Base-by-base conservation (phyloP, 1,284 basidiomycete species). In the Tylopilus sp. region DNA sequence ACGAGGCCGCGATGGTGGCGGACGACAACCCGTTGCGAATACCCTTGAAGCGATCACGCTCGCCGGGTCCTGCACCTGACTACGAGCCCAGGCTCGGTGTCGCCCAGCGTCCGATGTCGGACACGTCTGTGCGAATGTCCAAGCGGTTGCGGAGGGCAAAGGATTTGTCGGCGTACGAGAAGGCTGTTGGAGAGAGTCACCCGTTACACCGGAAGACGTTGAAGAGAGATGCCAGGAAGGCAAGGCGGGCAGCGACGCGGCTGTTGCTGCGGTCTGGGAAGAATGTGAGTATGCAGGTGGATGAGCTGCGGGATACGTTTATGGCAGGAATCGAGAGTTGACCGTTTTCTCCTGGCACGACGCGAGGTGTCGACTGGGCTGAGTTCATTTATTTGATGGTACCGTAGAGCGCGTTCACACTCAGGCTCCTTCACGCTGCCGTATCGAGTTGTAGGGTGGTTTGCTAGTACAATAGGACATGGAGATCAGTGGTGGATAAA, bases 191-290 rank as follows among this genome's bases (percentile, higher is more conserved):
- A 6, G 41, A 39, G 43, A 71, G 74, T 44, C 84, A 85, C 57
- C 82, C 83, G 12, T 59, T 86, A 50, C 78, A 73, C 46, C 68
- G 83, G 46, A 74, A 70, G 56, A 67, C 72, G 51, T 58, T 86
- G 55, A 87, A 85, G 68, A 74, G 69, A 58, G 81, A 81, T 35
- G 76, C 77, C 49, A 87, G 84, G 68, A 71, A 71, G 52, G 76
- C 75, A 25, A 71, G 78, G 55, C 77, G 78, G 58, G 74, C 75
- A n/a, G 71, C 62, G 19, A 60, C 49, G 23, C 57, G 53, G 54
- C 2, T 35, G 41, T 37, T 40, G 16, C 51, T 48, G 16, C 56
- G 56, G 25, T 26, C 39, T 31, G 40, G 46, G 34, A 46, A 52
- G 7, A 29, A 49, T 38, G 57, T 4, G n/a, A 25, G 61, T 4